Evolutionary conservation across 495 filamentous ascomycete species (phyloP), one percentile per base, ranked within the genome.

Genomic region (Aspergillus kassunensis): DNA sequence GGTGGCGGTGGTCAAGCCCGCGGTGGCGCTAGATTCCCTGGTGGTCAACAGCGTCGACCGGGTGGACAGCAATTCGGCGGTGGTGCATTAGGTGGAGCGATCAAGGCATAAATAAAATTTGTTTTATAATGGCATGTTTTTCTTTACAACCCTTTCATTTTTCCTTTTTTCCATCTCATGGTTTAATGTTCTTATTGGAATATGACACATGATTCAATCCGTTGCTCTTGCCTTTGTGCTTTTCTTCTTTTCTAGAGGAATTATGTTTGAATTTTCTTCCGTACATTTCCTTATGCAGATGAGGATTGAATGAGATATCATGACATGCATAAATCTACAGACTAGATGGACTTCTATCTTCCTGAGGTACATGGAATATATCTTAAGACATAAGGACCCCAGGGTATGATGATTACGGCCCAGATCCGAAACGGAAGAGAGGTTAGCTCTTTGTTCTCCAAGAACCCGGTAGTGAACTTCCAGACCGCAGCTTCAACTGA

Each of bases 1-100:
- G 66, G 81, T 47, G 78, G 80, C 41, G 62, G 59, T 42, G 77
- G 83, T 30, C 76, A 85, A 21, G 85, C 85, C 29, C 77, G 90
- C 53, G 84, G 88, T 50, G 88, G 89, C 48, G 59, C 77, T 21
- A 66, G 77, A 39, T 31, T 74, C 4, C 73, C 74, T 21, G 77
- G 77, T 49, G 75, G 75, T 25, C 67, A 74, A 44, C 69, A 77
- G 54, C 72, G 79, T 41, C 67, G 76, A 56, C 73, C 74, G 30
- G 78, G 80, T 64, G 79, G 80, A 48, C 79, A 83, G 62, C 80
- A 84, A 65, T 84, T 84, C 59, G 73, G 80, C 44, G 79, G 79
- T 56, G 81, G 81, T 74, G 81, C 80, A 64, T 76, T 85, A 65
- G 81, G 81, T 39, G 73, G 78, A 69, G 80, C 80, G 49, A 82